Evolutionary conservation across 441 rosid species (phyloP).

Genomic region (Eutrema salsugineum): DNA sequence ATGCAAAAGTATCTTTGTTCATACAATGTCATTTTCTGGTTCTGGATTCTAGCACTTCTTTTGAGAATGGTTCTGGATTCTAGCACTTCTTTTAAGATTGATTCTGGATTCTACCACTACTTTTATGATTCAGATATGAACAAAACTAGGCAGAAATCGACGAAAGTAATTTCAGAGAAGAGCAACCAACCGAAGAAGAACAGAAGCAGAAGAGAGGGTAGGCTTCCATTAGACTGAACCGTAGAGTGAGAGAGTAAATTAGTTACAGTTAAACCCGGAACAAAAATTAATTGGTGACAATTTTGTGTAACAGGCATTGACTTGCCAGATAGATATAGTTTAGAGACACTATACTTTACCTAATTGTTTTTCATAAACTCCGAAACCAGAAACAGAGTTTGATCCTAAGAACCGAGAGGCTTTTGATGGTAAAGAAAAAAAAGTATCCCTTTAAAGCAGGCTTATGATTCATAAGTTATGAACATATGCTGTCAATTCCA

Average conservation of each 20-base stretch:
- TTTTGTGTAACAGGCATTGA: constrained; percentile 17
- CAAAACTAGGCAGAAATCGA: background rate
- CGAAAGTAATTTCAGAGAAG: background rate
- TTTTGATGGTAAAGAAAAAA: constrained; percentile 3
- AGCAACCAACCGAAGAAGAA: background rate
- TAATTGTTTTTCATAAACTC: constrained; percentile 16
- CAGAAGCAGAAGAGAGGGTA: background rate
- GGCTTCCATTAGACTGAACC: constrained; percentile 21
- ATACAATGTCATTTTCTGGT: background rate
- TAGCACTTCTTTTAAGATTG: background rate
- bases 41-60: background rate
- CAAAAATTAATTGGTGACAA: constrained; percentile 12
- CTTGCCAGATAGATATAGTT: constrained; percentile 22
- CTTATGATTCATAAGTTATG: too few species aligned
- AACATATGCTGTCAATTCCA: constrained; percentile 28
- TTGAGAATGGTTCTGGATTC: background rate
- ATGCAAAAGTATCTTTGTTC: background rate
- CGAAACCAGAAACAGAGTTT: constrained; percentile 21
- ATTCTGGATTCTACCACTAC: background rate
- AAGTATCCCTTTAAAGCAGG: constrained; percentile 18
- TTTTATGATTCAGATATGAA: background rate
- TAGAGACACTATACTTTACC: constrained; percentile 25
- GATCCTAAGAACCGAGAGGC: constrained; percentile 27
- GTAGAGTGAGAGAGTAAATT: constrained; percentile 5
- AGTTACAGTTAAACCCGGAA: constrained; percentile 24